Evolutionary conservation across 2,329 filamentous ascomycete genomes (phyloP).

Genomic region (Epichloe uncinata): DNA sequence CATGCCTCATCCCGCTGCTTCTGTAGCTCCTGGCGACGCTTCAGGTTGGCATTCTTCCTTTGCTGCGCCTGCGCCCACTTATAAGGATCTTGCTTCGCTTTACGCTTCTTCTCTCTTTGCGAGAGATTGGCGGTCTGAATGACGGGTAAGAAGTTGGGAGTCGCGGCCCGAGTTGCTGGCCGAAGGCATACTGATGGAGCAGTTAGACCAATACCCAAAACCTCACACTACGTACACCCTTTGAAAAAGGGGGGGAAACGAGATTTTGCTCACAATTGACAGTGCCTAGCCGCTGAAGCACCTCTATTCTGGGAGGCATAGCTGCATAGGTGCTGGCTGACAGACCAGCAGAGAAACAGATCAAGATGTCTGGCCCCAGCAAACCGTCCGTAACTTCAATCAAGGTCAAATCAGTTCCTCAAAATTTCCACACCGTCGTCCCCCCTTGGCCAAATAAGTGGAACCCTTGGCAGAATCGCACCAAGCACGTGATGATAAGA

Average conservation of each 20-base stretch:
- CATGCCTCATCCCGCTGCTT: constrained; percentile 48
- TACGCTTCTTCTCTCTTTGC: constrained; percentile 48
- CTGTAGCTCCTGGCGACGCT: constrained; percentile 57
- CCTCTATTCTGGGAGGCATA: constrained; percentile 57
- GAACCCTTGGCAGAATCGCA: constrained; percentile 12
- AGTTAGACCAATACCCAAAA: not conserved
- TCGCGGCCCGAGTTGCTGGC: constrained; percentile 31
- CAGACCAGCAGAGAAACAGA: not conserved
- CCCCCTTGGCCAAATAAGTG: not conserved
- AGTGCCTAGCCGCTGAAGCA: constrained; percentile 44
- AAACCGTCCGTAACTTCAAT: not conserved
- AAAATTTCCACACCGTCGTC: constrained; percentile 20
- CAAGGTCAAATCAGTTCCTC: constrained; percentile 6
- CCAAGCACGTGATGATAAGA: constrained; percentile 18
- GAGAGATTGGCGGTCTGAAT: constrained; percentile 52
- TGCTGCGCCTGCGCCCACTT: constrained; percentile 67
- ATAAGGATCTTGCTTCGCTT: constrained; percentile 67
- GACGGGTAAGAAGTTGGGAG: constrained; percentile 41
- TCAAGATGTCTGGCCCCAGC: too few species aligned
- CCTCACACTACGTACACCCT: too few species aligned
- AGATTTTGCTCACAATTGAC: constrained; percentile 39
- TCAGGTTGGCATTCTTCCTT: constrained; percentile 70
- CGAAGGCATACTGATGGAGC: constrained; percentile 45
- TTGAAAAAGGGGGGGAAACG: not conserved
- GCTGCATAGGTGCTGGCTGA: constrained; percentile 12